Evolutionary conservation across 2,329 filamentous ascomycete species (phyloP).

Genomic region (Ambrosiella beaveri): DNA sequence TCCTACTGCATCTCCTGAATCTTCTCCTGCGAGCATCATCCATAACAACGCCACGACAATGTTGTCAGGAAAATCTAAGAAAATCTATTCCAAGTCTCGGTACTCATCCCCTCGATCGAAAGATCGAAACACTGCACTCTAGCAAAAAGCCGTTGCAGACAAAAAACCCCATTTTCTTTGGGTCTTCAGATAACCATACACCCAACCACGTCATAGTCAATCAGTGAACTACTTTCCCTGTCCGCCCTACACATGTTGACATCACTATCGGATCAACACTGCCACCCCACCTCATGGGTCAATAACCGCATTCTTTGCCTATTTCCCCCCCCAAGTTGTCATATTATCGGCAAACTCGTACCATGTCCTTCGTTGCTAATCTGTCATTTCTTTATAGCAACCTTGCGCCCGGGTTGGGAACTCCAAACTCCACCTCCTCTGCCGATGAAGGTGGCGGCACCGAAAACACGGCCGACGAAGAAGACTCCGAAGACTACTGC

Average conservation of each 20-base stretch:
- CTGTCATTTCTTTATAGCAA: conserved; percentile 6
- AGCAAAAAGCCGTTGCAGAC: too few species aligned
- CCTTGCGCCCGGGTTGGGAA: conserved; percentile 32
- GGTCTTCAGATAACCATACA: too few species aligned
- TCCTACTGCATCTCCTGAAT: too few species aligned
- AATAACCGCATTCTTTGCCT: background rate
- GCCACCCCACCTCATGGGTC: background rate
- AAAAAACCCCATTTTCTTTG: too few species aligned
- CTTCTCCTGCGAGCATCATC: too few species aligned
- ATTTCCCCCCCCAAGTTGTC: background rate
- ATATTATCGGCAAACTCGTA: background rate
- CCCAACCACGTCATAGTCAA: too few species aligned
- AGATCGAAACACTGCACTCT: background rate
- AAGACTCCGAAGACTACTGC: conserved; percentile 98
- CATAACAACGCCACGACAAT: background rate
- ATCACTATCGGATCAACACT: background rate
- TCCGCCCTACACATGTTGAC: background rate
- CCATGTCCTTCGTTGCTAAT: background rate
- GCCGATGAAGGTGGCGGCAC: conserved; percentile 61
- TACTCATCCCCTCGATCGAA: background rate
- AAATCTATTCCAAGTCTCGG: conserved; percentile 10
- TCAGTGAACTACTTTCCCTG: background rate
- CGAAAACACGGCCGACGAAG: conserved; percentile 91
- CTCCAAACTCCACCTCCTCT: conserved; percentile 59
- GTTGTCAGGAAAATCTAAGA: conserved; percentile 9